Evolutionary conservation across 768 basidiomycete species (phyloP), one percentile per base, ranked within the genome.

Genomic region (Panaeolus cyanescens): DNA sequence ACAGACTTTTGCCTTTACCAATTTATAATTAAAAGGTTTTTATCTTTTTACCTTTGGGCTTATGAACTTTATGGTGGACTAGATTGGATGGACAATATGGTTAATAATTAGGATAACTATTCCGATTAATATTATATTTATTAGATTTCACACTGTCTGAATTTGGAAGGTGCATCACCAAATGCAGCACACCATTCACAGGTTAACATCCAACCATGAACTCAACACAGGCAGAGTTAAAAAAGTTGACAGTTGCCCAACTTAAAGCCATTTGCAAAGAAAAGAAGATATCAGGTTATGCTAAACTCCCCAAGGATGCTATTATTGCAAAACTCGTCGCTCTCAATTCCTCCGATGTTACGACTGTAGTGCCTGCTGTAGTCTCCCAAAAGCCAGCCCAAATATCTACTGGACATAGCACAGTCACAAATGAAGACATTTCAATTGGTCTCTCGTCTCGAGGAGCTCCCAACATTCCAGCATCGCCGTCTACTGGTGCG

Each of bases 1-100:
- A 96, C 70, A 89, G 91, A 67, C 64, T 93, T 56, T 66, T 92
- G 66, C 92, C 92, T 0, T 72, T 93, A 32, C 90, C 86, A 2
- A 92, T 93, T 62, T 93, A 93, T 62, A 73, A 86, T 67, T 92
- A 63, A 28, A 22, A 5, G 3, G 9, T 50, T 28, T 13, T 50
- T 50, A 28, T 12, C 25, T 39, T 39, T 42, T 42, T 25, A 42
- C 7, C 40, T 50, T n/a, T 22, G 45, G 45, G n/a, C 36, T 13
- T 13, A 13, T 37, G 5, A n/a, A 37, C 12, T 13, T 13, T 13
- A 37, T 37, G 9, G 19, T 42, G 6, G 39, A 20, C 7, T 9
- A 42, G 19, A 22, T 42, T 22, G 39, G 39, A 42, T 12, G 19
- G 39, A 42, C 39, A 42, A 19, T 22, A 37, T 13, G 19, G 22